A percentile compares a stretch with the other conserved stretches of the same genome.
phyloP scores from a whole-genome alignment of 208 protist species.

The Entamoeba invadens region DNA sequence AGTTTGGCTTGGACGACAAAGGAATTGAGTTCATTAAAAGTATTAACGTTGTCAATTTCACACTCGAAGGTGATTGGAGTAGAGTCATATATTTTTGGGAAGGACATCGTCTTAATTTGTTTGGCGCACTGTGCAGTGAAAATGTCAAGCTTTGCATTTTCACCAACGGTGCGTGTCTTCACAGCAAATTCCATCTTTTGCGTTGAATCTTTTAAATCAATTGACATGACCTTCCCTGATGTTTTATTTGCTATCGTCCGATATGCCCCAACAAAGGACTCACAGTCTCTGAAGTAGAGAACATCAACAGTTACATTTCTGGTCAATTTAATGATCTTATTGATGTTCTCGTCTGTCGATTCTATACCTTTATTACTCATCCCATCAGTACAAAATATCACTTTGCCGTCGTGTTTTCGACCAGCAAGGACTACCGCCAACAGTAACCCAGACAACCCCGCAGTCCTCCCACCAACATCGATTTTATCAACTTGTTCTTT shows the following conservation, averaged over 20 bases:
- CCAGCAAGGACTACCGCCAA: background rate
- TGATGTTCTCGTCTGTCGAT: background rate
- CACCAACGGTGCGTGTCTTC: background rate
- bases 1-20: background rate
- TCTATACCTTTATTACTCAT: background rate
- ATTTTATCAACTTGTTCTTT: background rate
- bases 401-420: background rate
- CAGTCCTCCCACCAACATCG: background rate
- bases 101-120: background rate
- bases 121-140: background rate
- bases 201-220: background rate
- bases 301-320: background rate
- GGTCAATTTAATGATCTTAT: background rate
- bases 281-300: background rate
- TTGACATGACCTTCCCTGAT: background rate
- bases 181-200: background rate
- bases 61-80: background rate
- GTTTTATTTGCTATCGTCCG: background rate
- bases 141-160: background rate
- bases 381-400: background rate
- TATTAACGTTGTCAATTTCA: background rate
- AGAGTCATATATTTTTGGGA: background rate
- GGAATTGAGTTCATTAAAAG: background rate
- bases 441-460: background rate
- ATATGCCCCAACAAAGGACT: background rate